Percentiles rank a stretch among this genome's conserved stretches.
These are phyloP conservation scores for Metschnikowia orientalis DNA, from an alignment of 805 yeast genomes.

Conservation along the genomic window DNA sequence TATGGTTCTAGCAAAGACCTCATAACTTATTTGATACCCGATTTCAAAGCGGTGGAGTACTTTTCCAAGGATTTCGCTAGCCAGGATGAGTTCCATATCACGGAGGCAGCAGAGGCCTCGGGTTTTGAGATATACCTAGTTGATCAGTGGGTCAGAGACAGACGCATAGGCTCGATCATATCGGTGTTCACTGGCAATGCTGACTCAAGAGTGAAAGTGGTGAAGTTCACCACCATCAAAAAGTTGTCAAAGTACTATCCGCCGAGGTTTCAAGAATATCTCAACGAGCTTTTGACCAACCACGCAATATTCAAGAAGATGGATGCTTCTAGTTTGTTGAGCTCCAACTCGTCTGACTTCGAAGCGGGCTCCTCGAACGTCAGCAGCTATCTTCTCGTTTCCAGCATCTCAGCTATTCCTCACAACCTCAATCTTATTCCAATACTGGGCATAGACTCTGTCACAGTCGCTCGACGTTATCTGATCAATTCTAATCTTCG, in stretches of 20 bases:
- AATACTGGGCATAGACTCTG: constrained; percentile 55
- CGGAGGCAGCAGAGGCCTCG: constrained; percentile 44
- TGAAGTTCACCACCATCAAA: constrained; percentile 51
- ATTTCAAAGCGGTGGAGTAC: constrained; percentile 48
- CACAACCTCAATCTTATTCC: constrained; percentile 68
- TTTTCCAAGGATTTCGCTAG: constrained; percentile 38
- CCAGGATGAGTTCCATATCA: constrained; percentile 33
- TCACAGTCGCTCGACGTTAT: constrained; percentile 52
- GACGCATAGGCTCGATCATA: constrained; percentile 63
- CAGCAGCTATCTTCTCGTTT: constrained; percentile 55
- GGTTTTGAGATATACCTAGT: constrained; percentile 91
- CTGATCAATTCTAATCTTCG: constrained; percentile 72
- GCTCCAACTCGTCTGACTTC: not conserved
- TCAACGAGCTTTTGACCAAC: constrained; percentile 60
- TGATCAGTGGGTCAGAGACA: constrained; percentile 87
- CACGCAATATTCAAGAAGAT: constrained; percentile 64
- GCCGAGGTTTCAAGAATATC: constrained; percentile 49
- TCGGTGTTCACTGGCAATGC: constrained; percentile 84
- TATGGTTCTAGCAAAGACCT: constrained; percentile 13
- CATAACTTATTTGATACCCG: constrained; percentile 50
- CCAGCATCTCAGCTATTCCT: constrained; percentile 78
- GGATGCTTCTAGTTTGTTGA: constrained; percentile 5
- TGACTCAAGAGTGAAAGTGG: constrained; percentile 56
- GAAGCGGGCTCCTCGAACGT: constrained; percentile 19
- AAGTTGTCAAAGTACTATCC: constrained; percentile 47